These are phyloP conservation scores for Neofusicoccum cordaticola DNA, from an alignment of 2,329 filamentous ascomycete genomes.

Conservation along the genomic window DNA sequence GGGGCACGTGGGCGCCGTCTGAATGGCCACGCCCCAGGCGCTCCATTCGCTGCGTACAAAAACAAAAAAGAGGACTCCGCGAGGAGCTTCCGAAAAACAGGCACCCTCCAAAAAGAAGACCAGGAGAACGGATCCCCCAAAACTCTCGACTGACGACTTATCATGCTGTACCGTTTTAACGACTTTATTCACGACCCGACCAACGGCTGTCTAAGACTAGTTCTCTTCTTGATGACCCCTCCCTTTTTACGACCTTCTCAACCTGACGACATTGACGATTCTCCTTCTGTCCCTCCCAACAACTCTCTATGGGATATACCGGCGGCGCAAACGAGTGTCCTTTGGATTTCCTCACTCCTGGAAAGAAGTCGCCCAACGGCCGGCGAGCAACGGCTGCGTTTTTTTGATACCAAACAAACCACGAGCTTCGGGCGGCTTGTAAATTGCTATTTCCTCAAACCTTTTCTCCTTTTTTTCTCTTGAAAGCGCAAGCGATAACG, in stretches of 20 bases:
- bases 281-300: not conserved
- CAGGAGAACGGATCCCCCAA: not conserved
- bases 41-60: not conserved
- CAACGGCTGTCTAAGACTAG: slow-evolving; percentile 2
- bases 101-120: not conserved
- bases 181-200: slow-evolving; percentile 8
- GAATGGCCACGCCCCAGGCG: not conserved
- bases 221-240: not conserved
- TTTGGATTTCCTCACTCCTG: not conserved
- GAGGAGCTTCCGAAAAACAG: not conserved
- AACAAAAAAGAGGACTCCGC: slow-evolving; percentile 1
- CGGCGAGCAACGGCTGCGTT: not conserved
- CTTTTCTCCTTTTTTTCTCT: not conserved
- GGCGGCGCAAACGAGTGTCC: not conserved
- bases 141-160: not conserved
- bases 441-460: not conserved
- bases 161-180: not conserved
- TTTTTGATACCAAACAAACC: slow-evolving; percentile 4
- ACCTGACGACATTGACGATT: slow-evolving; percentile 3
- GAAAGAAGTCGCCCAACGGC: slow-evolving; percentile 1
- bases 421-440: slow-evolving; percentile 11
- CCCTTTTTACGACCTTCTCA: not conserved
- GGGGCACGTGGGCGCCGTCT: not conserved
- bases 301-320: not conserved
- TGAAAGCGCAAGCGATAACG: not conserved